Percentiles rank a stretch among this genome's conserved stretches.
These are phyloP conservation scores for Picea engelmannii DNA, from an alignment of 83 land plant species.

Conservation along the genomic window DNA sequence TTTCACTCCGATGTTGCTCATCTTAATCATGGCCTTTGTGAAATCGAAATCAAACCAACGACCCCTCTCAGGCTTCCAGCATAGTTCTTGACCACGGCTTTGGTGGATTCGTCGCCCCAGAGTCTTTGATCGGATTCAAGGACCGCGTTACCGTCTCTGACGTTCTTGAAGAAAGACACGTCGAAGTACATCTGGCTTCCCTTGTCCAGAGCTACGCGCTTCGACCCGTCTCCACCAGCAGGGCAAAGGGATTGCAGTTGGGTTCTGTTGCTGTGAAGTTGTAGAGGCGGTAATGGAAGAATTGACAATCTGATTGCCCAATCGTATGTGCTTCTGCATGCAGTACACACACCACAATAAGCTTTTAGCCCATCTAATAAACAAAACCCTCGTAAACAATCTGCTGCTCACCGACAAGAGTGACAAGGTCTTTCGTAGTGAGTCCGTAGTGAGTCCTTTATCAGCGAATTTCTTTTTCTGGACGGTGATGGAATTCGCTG, in stretches of 20 bases:
- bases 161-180: slow-evolving; percentile 47
- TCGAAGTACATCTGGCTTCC: slow-evolving; percentile 47
- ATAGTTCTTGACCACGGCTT: slow-evolving; percentile 26
- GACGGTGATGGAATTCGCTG: slow-evolving; percentile 35
- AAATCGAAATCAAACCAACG: slow-evolving; percentile 36
- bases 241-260: too few relatives aligned
- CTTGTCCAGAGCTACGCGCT: slow-evolving; percentile 39
- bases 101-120: slow-evolving; percentile 28
- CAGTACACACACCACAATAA: not conserved
- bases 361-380: not conserved
- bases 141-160: slow-evolving; percentile 39
- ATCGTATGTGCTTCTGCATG: slow-evolving; percentile 53
- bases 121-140: slow-evolving; percentile 56
- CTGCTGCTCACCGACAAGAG: slow-evolving; percentile 40
- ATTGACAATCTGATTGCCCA: slow-evolving; percentile 53
- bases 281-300: slow-evolving; percentile 58
- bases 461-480: slow-evolving; percentile 52
- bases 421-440: slow-evolving; percentile 61
- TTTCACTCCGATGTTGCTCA: slow-evolving; percentile 55
- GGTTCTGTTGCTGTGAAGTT: slow-evolving; percentile 49
- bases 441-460: slow-evolving; percentile 48
- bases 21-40: slow-evolving; percentile 45
- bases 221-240: slow-evolving; percentile 15
- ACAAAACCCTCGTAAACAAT: too few relatives aligned
- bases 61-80: slow-evolving; percentile 30